Percentiles rank a stretch among this genome's conserved stretches.
These are phyloP conservation scores for Quercus rubra DNA, from an alignment of 306 rosid species.

Conservation along the genomic window DNA sequence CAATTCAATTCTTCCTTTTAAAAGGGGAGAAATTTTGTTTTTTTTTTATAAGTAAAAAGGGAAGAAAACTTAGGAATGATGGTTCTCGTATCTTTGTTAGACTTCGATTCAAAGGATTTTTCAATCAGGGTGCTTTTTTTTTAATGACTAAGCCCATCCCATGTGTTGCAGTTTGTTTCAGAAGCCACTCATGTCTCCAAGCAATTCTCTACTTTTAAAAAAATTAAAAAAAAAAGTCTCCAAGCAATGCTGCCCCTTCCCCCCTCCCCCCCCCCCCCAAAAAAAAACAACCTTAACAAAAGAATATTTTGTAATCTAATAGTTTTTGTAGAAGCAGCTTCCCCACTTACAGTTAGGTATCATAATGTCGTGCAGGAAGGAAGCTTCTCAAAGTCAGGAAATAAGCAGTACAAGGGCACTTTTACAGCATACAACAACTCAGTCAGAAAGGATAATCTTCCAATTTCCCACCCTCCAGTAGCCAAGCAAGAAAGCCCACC, in stretches of 20 bases:
- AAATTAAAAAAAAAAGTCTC: too few relatives aligned
- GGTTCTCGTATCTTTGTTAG: background rate
- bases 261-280: too few relatives aligned
- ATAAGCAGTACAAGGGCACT: conserved; percentile 15
- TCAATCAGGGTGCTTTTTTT: too few relatives aligned
- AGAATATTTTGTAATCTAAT: background rate
- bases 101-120: too few relatives aligned
- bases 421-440: conserved; percentile 5
- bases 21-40: background rate
- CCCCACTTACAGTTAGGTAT: background rate
- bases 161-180: too few relatives aligned
- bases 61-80: background rate
- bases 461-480: conserved; percentile 1
- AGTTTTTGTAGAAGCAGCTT: background rate
- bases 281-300: background rate
- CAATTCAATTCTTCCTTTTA: background rate
- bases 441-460: conserved; percentile 17
- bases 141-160: too few relatives aligned
- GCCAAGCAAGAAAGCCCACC: conserved; percentile 29
- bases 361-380: conserved; percentile 30
- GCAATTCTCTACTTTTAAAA: too few relatives aligned
- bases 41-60: too few relatives aligned
- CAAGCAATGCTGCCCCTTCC: too few relatives aligned
- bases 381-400: conserved; percentile 4
- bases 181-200: too few relatives aligned